Base-by-base conservation (phyloP, 495 filamentous ascomycete species). In the Xylaria flabelliformis region DNA sequence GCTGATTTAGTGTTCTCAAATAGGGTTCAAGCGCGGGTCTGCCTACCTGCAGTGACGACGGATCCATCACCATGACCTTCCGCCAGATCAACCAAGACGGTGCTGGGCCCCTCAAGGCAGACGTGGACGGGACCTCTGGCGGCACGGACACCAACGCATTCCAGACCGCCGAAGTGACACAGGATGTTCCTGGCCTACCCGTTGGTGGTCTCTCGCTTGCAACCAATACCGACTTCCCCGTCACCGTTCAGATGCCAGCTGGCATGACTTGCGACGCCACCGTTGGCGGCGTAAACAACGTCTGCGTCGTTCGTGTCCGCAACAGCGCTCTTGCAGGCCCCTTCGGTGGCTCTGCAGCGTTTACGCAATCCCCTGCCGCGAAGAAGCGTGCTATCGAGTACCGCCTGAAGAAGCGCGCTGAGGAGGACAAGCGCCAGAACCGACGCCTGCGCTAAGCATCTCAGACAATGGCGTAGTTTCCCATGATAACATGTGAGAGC, bases 191-290 rank as follows among this genome's bases (percentile, higher is more conserved):
- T 19, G 88, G 89, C 36, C 64, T 83, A 39, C 83, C 84, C 21
- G 71, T 87, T 71, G 74, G 77, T n/a, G 87, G 87, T 53, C 73
- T 88, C 26, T 87, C 85, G 26, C 73, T 77, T 7, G 83, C 84
- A 5, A 84, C 82, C 7, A 86, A 77, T 73, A 85, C 80, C 41
- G 87, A 90, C 71, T 89, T 89, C 80, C 85, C 85, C 1, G 74
- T 90, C 50, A 82, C 79, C 9, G 83, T 90, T 7, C 72, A 89
- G 79, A 89, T 91, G 86, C 89, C 89, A 2, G 82, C 80, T 0
- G 88, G 87, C 53, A 90, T 90, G 87, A 89, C 86, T 9, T 90
- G 89, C 80, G 82, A 85, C 29, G 89, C 81, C 29, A 81, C 80
- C 17, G 84, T 85, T 26, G 88, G 82, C 19, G 86, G 84, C 10